Evolutionary conservation across 805 yeast genomes (phyloP).

Genomic region (Cyberlindnera amylophila): DNA sequence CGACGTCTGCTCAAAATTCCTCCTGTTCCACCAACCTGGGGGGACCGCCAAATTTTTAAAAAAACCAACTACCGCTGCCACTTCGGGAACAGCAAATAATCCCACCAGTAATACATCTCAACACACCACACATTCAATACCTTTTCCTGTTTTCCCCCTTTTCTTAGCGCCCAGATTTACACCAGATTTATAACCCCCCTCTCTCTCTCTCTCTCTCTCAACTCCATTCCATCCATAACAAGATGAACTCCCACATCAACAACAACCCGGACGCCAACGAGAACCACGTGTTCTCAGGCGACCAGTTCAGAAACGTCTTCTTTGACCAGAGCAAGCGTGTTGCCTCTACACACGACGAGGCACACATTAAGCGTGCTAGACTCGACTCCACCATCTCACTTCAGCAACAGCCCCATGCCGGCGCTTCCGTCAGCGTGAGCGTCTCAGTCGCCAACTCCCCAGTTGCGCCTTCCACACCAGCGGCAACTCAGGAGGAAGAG

Average conservation of each 20-base stretch:
- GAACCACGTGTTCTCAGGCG: conserved; percentile 31
- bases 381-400: conserved; percentile 21
- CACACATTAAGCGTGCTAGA: conserved; percentile 32
- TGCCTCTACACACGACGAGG: conserved; percentile 20
- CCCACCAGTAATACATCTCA: no score
- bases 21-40: no score
- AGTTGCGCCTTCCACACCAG: conserved; percentile 9
- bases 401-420: conserved; percentile 9
- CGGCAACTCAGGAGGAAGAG: conserved; percentile 12
- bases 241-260: conserved; percentile 37
- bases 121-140: no score
- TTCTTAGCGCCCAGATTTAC: no score
- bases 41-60: no score
- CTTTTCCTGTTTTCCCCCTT: no score
- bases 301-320: conserved; percentile 27
- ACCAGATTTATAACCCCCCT: no score
- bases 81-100: no score
- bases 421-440: conserved; percentile 4
- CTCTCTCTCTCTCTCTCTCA: no score
- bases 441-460: conserved; percentile 13
- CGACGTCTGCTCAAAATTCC: neutral
- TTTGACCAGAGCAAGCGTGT: conserved; percentile 23
- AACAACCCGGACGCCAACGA: conserved; percentile 34
- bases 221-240: neutral
- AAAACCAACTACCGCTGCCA: neutral